phyloP scores from a whole-genome alignment of 2,329 filamentous ascomycete genomes.

The Chrysoporthe puriensis region DNA sequence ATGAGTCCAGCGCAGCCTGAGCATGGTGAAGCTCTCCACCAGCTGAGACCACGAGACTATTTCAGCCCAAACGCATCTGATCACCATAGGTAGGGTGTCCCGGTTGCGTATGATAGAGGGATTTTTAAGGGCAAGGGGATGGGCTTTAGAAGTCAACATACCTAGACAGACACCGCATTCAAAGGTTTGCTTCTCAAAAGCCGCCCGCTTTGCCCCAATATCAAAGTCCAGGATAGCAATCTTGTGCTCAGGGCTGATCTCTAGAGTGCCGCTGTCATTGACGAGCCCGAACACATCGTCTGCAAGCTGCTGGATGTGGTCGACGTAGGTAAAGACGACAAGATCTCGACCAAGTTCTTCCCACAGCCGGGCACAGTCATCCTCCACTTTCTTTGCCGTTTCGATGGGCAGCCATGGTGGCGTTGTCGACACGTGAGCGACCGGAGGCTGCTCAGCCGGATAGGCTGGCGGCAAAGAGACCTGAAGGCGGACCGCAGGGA shows the following conservation, averaged over 20 bases:
- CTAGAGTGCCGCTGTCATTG: constrained; percentile 50
- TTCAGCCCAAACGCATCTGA: background rate
- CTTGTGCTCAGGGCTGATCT: constrained; percentile 62
- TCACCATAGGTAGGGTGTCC: background rate
- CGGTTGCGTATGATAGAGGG: background rate
- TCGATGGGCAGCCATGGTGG: constrained; percentile 60
- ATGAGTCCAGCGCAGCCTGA: background rate
- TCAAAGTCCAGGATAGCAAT: constrained; percentile 79
- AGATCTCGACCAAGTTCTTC: constrained; percentile 63
- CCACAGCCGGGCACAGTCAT: constrained; percentile 59
- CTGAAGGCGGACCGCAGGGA: constrained; percentile 59
- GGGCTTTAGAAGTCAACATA: constrained; percentile 37
- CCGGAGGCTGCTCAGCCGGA: constrained; percentile 56
- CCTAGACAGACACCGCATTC: constrained; percentile 83
- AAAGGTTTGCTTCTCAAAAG: constrained; percentile 84
- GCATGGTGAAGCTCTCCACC: background rate
- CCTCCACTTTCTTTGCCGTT: constrained; percentile 54
- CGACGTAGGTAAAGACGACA: constrained; percentile 66
- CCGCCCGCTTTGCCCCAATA: constrained; percentile 70
- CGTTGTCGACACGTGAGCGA: constrained; percentile 53
- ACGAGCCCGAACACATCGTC: constrained; percentile 65
- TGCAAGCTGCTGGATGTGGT: constrained; percentile 62
- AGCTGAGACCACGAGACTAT: background rate
- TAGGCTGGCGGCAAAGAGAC: constrained; percentile 63
- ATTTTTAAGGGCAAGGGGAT: too few species aligned